Conservation (phyloP, 2,329 filamentous ascomycete species). For the Fusarium citri region DNA sequence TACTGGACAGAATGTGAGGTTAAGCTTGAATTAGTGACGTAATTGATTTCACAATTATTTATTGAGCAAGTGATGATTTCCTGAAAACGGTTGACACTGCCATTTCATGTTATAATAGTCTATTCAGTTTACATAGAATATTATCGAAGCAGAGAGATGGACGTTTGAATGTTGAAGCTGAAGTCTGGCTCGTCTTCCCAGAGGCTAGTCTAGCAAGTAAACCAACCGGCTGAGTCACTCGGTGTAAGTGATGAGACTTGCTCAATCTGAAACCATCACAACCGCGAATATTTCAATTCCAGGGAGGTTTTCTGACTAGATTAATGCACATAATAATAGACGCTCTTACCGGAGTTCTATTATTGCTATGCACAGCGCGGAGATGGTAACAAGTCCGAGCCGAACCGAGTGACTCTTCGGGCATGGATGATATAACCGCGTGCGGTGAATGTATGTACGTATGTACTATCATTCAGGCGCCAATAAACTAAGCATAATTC, state of each 20-base stretch:
- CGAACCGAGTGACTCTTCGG: slow-evolving; percentile 34
- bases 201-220: neutral
- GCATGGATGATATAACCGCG: neutral
- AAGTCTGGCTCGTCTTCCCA: neutral
- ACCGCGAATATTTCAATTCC: neutral
- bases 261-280: neutral
- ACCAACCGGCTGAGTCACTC: slow-evolving; percentile 36
- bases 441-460: slow-evolving; percentile 1
- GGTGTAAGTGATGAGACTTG: slow-evolving; percentile 23
- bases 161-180: slow-evolving; percentile 1
- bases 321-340: neutral
- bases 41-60: slow-evolving; percentile 25
- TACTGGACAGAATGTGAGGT: neutral
- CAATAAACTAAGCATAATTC: neutral
- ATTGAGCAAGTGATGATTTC: neutral
- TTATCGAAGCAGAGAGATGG: slow-evolving; percentile 28
- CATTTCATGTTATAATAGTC: neutral
- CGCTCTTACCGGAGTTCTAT: neutral
- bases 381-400: slow-evolving; percentile 12
- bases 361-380: neutral
- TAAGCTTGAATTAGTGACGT: slow-evolving; percentile 28
- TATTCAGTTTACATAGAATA: slow-evolving; percentile 2
- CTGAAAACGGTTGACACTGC: neutral
- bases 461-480: neutral
- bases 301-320: neutral